Evolutionary conservation across 2,329 filamentous ascomycete genomes (phyloP).

Genomic region (Sporothrix dimorphospora): DNA sequence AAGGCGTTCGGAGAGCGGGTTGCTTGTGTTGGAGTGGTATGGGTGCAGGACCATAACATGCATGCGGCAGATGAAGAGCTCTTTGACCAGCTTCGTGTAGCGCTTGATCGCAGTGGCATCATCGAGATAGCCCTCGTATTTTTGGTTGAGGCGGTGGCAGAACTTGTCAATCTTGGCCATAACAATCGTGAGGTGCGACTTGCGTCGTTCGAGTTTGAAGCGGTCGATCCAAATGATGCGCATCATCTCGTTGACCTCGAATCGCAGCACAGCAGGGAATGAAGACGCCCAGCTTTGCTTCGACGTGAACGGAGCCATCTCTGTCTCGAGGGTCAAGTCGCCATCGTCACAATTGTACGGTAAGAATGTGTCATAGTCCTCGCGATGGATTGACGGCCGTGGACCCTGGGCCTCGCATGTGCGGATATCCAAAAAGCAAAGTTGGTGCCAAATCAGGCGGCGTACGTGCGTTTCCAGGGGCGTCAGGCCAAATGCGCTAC

Average conservation of each 20-base stretch:
- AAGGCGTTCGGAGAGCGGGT: slow-evolving; percentile 63
- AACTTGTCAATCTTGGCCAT: slow-evolving; percentile 72
- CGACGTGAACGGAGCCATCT: slow-evolving; percentile 46
- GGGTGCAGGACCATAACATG: slow-evolving; percentile 70
- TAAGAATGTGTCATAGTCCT: slow-evolving; percentile 74
- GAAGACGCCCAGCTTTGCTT: slow-evolving; percentile 65
- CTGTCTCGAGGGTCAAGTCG: slow-evolving; percentile 55
- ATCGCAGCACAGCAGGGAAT: slow-evolving; percentile 68
- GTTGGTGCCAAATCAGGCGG: slow-evolving; percentile 74
- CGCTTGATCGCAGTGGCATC: slow-evolving; percentile 63
- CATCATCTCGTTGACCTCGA: slow-evolving; percentile 74
- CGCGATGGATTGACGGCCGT: slow-evolving; percentile 68
- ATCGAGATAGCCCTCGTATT: slow-evolving; percentile 67
- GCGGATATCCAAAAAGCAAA: slow-evolving; percentile 75
- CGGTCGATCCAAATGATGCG: slow-evolving; percentile 71
- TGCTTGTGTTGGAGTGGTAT: slow-evolving; percentile 57
- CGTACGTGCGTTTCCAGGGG: slow-evolving; percentile 72
- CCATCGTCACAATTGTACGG: slow-evolving; percentile 72
- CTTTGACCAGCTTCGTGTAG: slow-evolving; percentile 66
- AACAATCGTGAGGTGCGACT: slow-evolving; percentile 64
- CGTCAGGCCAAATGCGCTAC: slow-evolving; percentile 65
- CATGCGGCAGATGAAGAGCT: slow-evolving; percentile 64
- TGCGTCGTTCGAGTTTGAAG: slow-evolving; percentile 63
- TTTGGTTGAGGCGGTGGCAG: slow-evolving; percentile 63
- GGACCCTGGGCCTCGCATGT: slow-evolving; percentile 77